These are phyloP conservation scores for Neonectria hederae DNA, from an alignment of 2,329 filamentous ascomycete species.

Conservation along the genomic window DNA sequence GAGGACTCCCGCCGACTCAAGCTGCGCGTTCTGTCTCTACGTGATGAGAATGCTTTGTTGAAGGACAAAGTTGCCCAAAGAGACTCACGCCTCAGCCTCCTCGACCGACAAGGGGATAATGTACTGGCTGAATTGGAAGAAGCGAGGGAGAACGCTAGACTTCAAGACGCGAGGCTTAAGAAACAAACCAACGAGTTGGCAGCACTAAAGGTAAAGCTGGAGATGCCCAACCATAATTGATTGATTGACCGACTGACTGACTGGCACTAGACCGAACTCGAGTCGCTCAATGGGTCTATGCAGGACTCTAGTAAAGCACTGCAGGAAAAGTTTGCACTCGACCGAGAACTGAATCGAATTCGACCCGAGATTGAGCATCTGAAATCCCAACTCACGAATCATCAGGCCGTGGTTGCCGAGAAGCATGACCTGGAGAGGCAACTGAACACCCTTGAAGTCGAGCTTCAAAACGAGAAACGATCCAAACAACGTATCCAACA, in stretches of 20 bases:
- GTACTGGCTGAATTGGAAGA: conserved; percentile 55
- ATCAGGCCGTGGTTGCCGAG: conserved; percentile 77
- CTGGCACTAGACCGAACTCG: conserved; percentile 71
- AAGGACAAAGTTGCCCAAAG: conserved; percentile 69
- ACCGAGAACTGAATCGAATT: conserved; percentile 61
- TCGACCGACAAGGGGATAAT: conserved; percentile 53
- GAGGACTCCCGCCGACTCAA: conserved; percentile 78
- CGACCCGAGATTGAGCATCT: conserved; percentile 67
- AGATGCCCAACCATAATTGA: neutral
- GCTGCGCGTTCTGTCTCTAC: conserved; percentile 75
- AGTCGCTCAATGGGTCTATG: conserved; percentile 71
- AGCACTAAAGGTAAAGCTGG: conserved; percentile 55
- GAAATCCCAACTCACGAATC: conserved; percentile 62
- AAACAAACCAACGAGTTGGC: conserved; percentile 59
- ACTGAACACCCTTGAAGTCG: conserved; percentile 78
- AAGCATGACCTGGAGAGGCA: conserved; percentile 84
- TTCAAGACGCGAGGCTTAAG: conserved; percentile 59
- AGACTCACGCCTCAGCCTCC: conserved; percentile 65
- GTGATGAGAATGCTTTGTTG: conserved; percentile 77
- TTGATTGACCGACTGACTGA: neutral
- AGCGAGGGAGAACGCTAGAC: conserved; percentile 52
- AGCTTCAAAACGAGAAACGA: conserved; percentile 79
- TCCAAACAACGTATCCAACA: conserved; percentile 46
- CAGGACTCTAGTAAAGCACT: conserved; percentile 77
- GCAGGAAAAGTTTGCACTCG: conserved; percentile 64